These are phyloP conservation scores for Stygiomarasmius scandens DNA, from an alignment of 1,284 basidiomycete genomes.

Conservation along the genomic window DNA sequence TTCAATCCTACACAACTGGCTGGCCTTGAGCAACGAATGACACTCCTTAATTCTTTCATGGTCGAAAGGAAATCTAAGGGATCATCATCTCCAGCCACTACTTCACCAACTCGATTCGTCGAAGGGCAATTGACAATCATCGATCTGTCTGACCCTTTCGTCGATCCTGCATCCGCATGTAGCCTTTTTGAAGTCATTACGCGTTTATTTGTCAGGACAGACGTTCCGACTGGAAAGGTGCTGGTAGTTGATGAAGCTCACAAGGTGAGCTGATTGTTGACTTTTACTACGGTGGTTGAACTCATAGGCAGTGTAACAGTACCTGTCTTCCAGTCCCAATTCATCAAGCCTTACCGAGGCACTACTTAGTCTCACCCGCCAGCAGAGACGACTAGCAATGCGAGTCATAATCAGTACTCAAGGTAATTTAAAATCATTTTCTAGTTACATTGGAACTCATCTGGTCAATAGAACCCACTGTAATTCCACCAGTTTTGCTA, in stretches of 20 bases:
- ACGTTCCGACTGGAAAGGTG: conserved; percentile 67
- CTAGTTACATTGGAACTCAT: neutral
- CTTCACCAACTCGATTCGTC: conserved; percentile 49
- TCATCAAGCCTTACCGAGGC: conserved; percentile 59
- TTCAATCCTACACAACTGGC: conserved; percentile 57
- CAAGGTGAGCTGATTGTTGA: conserved; percentile 48
- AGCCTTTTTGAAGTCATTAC: conserved; percentile 71
- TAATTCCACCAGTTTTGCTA: conserved; percentile 66
- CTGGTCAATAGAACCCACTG: conserved; percentile 60
- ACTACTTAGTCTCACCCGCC: conserved; percentile 60
- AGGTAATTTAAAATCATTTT: conserved; percentile 39
- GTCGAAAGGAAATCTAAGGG: conserved; percentile 27
- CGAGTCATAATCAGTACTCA: conserved; percentile 74
- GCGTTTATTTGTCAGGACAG: conserved; percentile 64
- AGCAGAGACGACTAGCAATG: conserved; percentile 74
- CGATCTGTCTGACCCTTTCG: conserved; percentile 73
- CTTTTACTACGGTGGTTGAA: neutral
- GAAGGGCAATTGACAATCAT: conserved; percentile 62
- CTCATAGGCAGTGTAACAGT: conserved; percentile 40
- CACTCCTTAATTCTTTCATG: conserved; percentile 56
- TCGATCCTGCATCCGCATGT: conserved; percentile 67
- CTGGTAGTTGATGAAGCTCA: conserved; percentile 77
- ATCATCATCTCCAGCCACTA: too few relatives aligned
- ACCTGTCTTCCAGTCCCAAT: conserved; percentile 51
- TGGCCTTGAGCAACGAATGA: conserved; percentile 61